phyloP scores from a whole-genome alignment of 768 basidiomycete species.

The Mycena chlorophos region DNA sequence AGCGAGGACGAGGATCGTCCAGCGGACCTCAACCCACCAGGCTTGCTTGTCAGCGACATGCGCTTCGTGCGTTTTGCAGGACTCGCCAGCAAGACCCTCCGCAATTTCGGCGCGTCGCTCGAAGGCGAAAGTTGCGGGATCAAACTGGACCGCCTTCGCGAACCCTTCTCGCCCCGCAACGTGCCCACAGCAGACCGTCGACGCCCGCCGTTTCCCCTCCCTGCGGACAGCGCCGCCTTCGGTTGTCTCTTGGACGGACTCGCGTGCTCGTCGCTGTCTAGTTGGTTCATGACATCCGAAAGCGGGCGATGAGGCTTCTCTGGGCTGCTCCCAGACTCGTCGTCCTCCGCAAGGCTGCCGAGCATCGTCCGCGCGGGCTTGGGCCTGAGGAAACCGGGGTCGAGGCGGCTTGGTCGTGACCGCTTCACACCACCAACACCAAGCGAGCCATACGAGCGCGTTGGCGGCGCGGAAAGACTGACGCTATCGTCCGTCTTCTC shows the following conservation, averaged over 20 bases:
- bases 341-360: slow-evolving; percentile 69
- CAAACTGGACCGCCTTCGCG: slow-evolving; percentile 75
- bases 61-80: slow-evolving; percentile 63
- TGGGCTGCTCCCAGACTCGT: slow-evolving; percentile 49
- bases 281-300: slow-evolving; percentile 65
- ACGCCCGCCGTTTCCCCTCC: slow-evolving; percentile 41
- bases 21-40: slow-evolving; percentile 10
- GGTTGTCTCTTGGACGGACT: slow-evolving; percentile 41
- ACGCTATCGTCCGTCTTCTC: slow-evolving; percentile 82
- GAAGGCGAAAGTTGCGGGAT: slow-evolving; percentile 68
- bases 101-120: slow-evolving; percentile 39
- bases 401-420: slow-evolving; percentile 65
- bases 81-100: slow-evolving; percentile 50
- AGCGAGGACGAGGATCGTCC: slow-evolving; percentile 18
- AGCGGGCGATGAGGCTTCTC: slow-evolving; percentile 46
- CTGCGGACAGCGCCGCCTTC: slow-evolving; percentile 21
- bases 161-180: slow-evolving; percentile 70
- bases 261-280: slow-evolving; percentile 30
- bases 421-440: slow-evolving; percentile 39
- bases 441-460: slow-evolving; percentile 30
- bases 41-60: slow-evolving; percentile 50
- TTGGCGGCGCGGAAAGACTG: slow-evolving; percentile 42
- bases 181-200: slow-evolving; percentile 77
- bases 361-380: slow-evolving; percentile 48
- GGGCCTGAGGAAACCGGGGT: slow-evolving; percentile 66